Evolutionary conservation across 2,329 filamentous ascomycete species (phyloP), one percentile per base, ranked within the genome.

Genomic region (Pseudogymnoascus verrucosus): DNA sequence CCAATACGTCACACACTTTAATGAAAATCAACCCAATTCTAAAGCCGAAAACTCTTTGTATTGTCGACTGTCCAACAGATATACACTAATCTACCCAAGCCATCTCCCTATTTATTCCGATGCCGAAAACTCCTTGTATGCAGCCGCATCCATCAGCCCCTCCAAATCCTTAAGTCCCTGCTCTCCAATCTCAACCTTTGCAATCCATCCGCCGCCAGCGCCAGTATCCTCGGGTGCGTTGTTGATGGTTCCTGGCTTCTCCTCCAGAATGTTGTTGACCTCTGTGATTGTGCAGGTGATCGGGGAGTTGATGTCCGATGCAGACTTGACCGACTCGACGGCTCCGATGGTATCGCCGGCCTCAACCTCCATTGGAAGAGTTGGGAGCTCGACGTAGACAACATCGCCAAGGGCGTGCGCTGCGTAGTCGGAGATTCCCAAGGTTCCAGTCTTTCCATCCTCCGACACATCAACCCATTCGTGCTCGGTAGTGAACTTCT

Each of bases 321-420:
- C 95, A 67, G 89, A 95, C 83, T 99, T 99, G 77, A 99, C 95
- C 2, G 92, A 97, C 81, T 99, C 95, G 71, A 99, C 93, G 65
- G 93, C 92, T 69, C 95, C 95, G 70, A 98, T 89, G 68, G 89
- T 83, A 74, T 98, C 93, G 72, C 92, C 92, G 64, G 87, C 84
- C 64, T 78, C 77, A 66, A 96, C 83, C 71, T 88, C 84, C 70
- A 87, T 80, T 68, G 86, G 88, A 63, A 82, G 74, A 69, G 88
- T 81, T 64, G 95, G 95, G 31, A 99, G 89, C 82, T 99, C 95
- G 72, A 98, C 92, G 80, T 90, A 99, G 74, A 99, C 93, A 65
- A 98, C 93, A 75, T 99, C 95, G 69, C 95, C 95, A 67, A 99
- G 89, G 69, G 91, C 88, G 72, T 96, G 85, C 69, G 95, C 90